Conservation (phyloP, 164 flowering plant genomes). For the Malania oleifera region DNA sequence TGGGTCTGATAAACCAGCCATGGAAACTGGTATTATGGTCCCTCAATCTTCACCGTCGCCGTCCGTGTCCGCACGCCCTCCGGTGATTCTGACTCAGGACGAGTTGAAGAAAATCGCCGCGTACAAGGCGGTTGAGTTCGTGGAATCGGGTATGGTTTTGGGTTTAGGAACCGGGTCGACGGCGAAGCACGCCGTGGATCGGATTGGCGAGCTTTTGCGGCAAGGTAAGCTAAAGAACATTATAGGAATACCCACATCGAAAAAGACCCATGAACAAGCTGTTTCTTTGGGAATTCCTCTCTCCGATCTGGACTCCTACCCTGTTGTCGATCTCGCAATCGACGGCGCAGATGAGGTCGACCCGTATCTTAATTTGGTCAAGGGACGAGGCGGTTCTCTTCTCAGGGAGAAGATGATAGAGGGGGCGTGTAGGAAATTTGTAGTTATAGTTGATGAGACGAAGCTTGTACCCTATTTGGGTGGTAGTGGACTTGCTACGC, state of each 20-base stretch:
- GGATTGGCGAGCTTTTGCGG: conserved; percentile 60
- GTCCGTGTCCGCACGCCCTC: conserved; percentile 19
- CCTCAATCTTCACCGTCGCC: conserved; percentile 11
- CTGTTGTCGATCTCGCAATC: conserved; percentile 71
- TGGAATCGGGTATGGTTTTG: conserved; percentile 87
- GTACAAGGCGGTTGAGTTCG: conserved; percentile 81
- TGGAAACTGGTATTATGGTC: conserved; percentile 18
- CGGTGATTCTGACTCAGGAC: conserved; percentile 54
- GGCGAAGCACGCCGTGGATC: conserved; percentile 65
- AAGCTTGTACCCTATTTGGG: conserved; percentile 66
- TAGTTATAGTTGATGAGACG: conserved; percentile 78
- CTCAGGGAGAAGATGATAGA: conserved; percentile 91
- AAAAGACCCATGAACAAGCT: conserved; percentile 69
- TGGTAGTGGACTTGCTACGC: conserved; percentile 76
- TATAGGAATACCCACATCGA: conserved; percentile 85
- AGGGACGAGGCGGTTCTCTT: conserved; percentile 90
- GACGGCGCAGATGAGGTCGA: conserved; percentile 99
- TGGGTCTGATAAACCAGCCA: conserved; percentile 21
- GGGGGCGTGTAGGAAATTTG: conserved; percentile 52
- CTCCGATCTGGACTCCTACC: conserved; percentile 72
- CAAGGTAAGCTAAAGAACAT: conserved; percentile 67
- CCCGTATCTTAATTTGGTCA: conserved; percentile 65
- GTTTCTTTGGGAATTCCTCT: conserved; percentile 65
- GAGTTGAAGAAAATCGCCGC: conserved; percentile 84
- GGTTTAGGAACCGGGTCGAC: conserved; percentile 99